Conservation (phyloP, 1,284 basidiomycete species). For the Lignosus rhinocerotis region DNA sequence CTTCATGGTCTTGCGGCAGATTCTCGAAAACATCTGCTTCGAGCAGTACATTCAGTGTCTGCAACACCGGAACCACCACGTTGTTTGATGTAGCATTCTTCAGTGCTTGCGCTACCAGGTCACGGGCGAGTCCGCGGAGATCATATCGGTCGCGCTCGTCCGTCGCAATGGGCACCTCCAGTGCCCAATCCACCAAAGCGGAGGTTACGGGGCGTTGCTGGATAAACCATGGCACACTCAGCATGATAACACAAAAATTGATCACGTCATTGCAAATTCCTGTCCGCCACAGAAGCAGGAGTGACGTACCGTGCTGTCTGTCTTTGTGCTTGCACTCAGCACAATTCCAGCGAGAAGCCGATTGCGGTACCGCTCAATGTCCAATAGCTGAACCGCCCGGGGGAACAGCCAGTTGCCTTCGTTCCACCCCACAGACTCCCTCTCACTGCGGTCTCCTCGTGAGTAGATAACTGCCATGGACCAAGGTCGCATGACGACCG, state of each 20-base stretch:
- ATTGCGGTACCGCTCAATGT: conserved; percentile 58
- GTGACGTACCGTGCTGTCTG: conserved; percentile 73
- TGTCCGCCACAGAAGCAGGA: neutral
- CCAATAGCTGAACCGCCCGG: conserved; percentile 67
- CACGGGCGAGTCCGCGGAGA: conserved; percentile 49
- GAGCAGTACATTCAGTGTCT: conserved; percentile 72
- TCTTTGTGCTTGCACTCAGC: conserved; percentile 77
- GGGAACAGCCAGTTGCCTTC: conserved; percentile 74
- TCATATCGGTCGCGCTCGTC: conserved; percentile 39
- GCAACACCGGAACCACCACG: conserved; percentile 76
- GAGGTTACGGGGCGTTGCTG: conserved; percentile 71
- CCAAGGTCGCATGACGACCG: neutral
- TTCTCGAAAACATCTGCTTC: conserved; percentile 59
- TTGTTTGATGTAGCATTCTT: conserved; percentile 62
- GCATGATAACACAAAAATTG: neutral
- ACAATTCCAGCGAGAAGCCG: conserved; percentile 74
- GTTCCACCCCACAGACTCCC: conserved; percentile 56
- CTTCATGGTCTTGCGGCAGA: conserved; percentile 45
- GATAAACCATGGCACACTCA: conserved; percentile 3
- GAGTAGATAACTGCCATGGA: neutral
- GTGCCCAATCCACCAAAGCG: conserved; percentile 60
- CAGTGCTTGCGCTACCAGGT: conserved; percentile 56
- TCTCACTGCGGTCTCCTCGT: conserved; percentile 25
- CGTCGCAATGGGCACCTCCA: conserved; percentile 46
- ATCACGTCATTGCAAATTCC: neutral